These are phyloP conservation scores for Exophiala viscosa DNA, from an alignment of 2,329 filamentous ascomycete species.

Conservation along the genomic window DNA sequence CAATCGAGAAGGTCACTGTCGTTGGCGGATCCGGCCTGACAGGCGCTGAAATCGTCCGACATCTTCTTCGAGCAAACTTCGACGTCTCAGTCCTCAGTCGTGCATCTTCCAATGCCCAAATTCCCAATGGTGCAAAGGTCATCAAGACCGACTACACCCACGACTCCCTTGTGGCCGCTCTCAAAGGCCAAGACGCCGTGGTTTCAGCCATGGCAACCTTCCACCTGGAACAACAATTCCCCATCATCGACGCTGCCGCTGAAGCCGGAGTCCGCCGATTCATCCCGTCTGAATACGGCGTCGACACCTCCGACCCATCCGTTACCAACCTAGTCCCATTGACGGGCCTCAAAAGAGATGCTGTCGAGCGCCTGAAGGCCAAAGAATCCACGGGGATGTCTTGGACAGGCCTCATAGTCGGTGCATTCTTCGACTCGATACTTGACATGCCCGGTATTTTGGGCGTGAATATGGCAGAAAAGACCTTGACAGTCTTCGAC, in stretches of 20 bases:
- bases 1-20: slow-evolving; percentile 7
- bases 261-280: slow-evolving; percentile 34
- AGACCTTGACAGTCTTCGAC: slow-evolving; percentile 30
- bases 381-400: slow-evolving; percentile 48
- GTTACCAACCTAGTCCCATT: slow-evolving; percentile 30
- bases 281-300: slow-evolving; percentile 35
- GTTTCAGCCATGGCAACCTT: slow-evolving; percentile 20
- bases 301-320: slow-evolving; percentile 29
- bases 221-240: slow-evolving; percentile 29
- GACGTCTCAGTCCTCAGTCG: slow-evolving; percentile 31
- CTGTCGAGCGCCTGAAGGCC: slow-evolving; percentile 51
- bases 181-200: slow-evolving; percentile 31
- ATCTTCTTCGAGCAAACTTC: slow-evolving; percentile 18
- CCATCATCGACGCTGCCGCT: slow-evolving; percentile 34
- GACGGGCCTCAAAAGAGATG: slow-evolving; percentile 29
- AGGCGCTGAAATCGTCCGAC: slow-evolving; percentile 1
- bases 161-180: slow-evolving; percentile 25
- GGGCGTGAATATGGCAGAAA: slow-evolving; percentile 32
- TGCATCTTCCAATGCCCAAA: slow-evolving; percentile 20
- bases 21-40: slow-evolving; percentile 9
- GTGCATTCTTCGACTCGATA: slow-evolving; percentile 60
- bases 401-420: slow-evolving; percentile 59
- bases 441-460: slow-evolving; percentile 31
- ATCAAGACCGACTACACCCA: slow-evolving; percentile 30
- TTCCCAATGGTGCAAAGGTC: slow-evolving; percentile 24